These are phyloP conservation scores for Gossypium trilobum DNA, from an alignment of 441 rosid genomes.

Conservation along the genomic window DNA sequence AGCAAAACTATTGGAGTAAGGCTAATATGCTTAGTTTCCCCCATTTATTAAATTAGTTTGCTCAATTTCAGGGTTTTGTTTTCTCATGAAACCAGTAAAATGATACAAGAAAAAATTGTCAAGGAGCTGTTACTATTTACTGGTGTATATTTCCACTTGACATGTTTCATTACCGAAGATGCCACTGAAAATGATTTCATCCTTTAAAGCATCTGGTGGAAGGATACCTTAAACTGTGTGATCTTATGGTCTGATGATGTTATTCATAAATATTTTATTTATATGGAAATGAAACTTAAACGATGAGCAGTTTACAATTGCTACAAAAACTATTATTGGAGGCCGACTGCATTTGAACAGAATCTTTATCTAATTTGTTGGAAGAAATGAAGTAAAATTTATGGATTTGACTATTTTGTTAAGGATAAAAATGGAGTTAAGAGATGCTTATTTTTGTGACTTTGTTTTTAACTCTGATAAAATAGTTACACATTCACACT, in stretches of 20 bases:
- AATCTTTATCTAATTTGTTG: background rate
- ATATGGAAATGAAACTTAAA: background rate
- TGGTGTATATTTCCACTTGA: background rate
- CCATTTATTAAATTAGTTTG: background rate
- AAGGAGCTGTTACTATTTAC: background rate
- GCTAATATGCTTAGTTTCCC: background rate
- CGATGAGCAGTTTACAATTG: background rate
- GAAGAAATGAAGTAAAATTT: background rate
- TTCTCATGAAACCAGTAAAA: background rate
- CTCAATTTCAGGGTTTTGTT: background rate
- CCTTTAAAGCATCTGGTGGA: background rate
- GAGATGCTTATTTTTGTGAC: constrained; percentile 4
- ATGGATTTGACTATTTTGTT: background rate
- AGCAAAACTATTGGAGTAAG: background rate
- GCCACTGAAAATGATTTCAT: background rate
- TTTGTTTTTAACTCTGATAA: background rate
- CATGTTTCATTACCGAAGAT: background rate
- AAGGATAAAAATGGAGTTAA: background rate
- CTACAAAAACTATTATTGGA: background rate
- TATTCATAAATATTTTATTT: background rate
- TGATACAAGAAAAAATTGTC: background rate
- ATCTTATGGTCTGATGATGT: background rate
- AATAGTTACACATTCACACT: background rate
- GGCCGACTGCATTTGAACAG: background rate
- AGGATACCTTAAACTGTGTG: constrained; percentile 3